A percentile compares a stretch with the other conserved stretches of the same genome.
Conservation (phyloP, 371 early-diverging fungal species). For the Synchytrium microbalum region DNA sequence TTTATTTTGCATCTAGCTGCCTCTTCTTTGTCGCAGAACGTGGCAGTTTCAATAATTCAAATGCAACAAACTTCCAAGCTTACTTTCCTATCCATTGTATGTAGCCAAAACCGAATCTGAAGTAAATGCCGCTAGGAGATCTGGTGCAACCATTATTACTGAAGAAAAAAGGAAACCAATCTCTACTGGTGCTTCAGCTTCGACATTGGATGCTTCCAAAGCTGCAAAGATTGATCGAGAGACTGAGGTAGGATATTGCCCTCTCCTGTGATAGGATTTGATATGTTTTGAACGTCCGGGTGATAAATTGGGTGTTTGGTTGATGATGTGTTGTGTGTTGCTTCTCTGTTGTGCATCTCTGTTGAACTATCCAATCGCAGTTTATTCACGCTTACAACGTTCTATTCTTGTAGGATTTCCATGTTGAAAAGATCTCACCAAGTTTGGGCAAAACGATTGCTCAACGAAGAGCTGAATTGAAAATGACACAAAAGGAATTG, state of each 20-base stretch:
- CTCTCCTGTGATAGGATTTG: background rate
- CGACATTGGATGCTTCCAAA: conserved; percentile 14
- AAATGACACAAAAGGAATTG: conserved; percentile 83
- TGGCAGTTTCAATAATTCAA: too few species aligned
- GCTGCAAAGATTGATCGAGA: conserved; percentile 86
- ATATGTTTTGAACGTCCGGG: too few species aligned
- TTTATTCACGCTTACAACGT: background rate
- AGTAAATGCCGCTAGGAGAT: conserved; percentile 73
- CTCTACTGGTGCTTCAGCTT: conserved; percentile 16
- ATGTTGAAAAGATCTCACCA: conserved; percentile 50
- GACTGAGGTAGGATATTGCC: conserved; percentile 52
- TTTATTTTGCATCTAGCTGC: too few species aligned
- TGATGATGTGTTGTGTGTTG: too few species aligned
- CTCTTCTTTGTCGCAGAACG: too few species aligned
- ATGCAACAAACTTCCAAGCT: too few species aligned
- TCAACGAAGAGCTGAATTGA: conserved; percentile 68
- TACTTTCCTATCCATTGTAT: too few species aligned
- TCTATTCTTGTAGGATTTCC: conserved; percentile 25
- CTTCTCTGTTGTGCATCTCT: conserved; percentile 1
- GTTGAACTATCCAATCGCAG: background rate
- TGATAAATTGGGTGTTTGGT: too few species aligned
- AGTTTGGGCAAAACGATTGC: conserved; percentile 80
- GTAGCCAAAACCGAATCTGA: conserved; percentile 55
- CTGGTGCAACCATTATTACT: conserved; percentile 61
- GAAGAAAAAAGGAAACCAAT: too few species aligned